phyloP scores from a whole-genome alignment of 441 rosid genomes.

The Breynia disticha region DNA sequence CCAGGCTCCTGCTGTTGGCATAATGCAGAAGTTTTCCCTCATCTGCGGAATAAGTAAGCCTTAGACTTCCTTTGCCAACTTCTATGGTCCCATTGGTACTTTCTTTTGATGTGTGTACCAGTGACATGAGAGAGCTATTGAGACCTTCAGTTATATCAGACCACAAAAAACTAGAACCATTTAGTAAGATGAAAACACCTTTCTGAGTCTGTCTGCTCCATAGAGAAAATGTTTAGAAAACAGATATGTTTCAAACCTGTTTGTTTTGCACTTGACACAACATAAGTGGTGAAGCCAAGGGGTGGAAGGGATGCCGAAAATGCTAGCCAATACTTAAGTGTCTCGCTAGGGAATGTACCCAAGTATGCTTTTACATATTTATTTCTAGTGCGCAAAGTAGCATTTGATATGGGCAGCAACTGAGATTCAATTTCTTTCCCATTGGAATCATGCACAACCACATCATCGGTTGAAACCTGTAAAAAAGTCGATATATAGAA shows the following conservation, averaged over 20 bases:
- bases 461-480: conserved; percentile 61
- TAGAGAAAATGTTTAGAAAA: conserved; percentile 7
- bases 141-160: conserved; percentile 6
- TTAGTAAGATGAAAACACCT: neutral
- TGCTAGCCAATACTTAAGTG: conserved; percentile 84
- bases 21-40: conserved; percentile 39
- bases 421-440: conserved; percentile 87
- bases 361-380: conserved; percentile 73
- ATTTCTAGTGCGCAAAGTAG: conserved; percentile 45
- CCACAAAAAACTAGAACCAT: conserved; percentile 1
- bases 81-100: conserved; percentile 36
- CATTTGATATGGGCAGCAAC: conserved; percentile 62
- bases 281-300: conserved; percentile 87
- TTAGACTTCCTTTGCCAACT: conserved; percentile 72
- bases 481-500: conserved; percentile 10
- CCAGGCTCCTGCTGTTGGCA: conserved; percentile 52
- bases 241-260: conserved; percentile 39
- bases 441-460: conserved; percentile 61
- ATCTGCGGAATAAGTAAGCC: conserved; percentile 46
- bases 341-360: conserved; percentile 48
- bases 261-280: conserved; percentile 50
- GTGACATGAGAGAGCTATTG: conserved; percentile 12
- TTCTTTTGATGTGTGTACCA: conserved; percentile 34
- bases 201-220: neutral
- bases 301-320: conserved; percentile 80